Evolutionary conservation across 305 asterid genomes (phyloP).

Genomic region (Ilex paraguariensis): DNA sequence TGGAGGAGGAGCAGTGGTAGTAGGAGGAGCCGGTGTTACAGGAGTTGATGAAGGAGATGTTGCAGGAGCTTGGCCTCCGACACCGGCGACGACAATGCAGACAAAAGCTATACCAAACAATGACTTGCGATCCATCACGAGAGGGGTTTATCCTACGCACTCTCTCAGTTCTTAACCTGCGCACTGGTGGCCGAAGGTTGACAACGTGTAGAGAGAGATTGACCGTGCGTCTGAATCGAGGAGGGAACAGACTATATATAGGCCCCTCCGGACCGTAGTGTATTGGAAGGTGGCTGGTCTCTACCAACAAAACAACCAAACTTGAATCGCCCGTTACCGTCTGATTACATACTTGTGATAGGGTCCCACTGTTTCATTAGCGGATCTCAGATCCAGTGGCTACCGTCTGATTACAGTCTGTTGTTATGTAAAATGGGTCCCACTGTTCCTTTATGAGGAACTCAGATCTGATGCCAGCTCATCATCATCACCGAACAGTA

Average conservation of each 20-base stretch:
- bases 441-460: too few species aligned
- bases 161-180: constrained; percentile 7
- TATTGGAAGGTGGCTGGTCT: too few species aligned
- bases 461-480: too few species aligned
- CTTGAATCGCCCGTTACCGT: too few species aligned
- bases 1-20: constrained; percentile 28
- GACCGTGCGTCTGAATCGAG: neutral
- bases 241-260: neutral
- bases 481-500: too few species aligned
- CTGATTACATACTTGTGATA: too few species aligned
- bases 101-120: constrained; percentile 29
- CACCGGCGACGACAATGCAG: constrained; percentile 51
- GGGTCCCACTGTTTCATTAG: too few species aligned
- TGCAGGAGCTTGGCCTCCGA: constrained; percentile 47
- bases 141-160: constrained; percentile 19
- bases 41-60: constrained; percentile 27
- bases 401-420: too few species aligned
- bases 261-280: neutral
- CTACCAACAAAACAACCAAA: too few species aligned
- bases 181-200: neutral
- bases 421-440: too few species aligned
- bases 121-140: constrained; percentile 33
- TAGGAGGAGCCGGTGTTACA: constrained; percentile 15
- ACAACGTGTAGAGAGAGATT: neutral
- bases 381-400: too few species aligned